A percentile compares a stretch with the other conserved stretches of the same genome.
phyloP scores from a whole-genome alignment of 2,329 filamentous ascomycete genomes.

The Emmonsia crescens region DNA sequence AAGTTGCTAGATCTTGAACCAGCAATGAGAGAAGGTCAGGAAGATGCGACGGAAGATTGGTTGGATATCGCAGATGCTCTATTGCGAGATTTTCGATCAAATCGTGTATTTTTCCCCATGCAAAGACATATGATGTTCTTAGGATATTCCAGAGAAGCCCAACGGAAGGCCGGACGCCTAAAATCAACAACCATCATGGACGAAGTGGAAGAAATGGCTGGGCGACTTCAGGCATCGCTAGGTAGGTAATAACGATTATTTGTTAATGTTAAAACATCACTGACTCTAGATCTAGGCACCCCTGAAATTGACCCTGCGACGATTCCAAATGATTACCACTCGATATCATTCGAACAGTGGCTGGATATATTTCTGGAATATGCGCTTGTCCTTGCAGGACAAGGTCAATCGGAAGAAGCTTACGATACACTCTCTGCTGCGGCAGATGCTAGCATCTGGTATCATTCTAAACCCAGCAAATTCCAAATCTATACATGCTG shows the following conservation, averaged over 20 bases:
- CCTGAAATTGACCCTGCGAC: slow-evolving; percentile 8
- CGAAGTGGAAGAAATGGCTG: slow-evolving; percentile 35
- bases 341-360: slow-evolving; percentile 75
- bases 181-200: slow-evolving; percentile 30
- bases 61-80: slow-evolving; percentile 49
- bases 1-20: slow-evolving; percentile 40
- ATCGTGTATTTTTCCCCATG: slow-evolving; percentile 49
- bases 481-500: slow-evolving; percentile 68
- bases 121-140: slow-evolving; percentile 42
- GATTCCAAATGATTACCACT: slow-evolving; percentile 53
- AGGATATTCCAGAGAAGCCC: slow-evolving; percentile 36
- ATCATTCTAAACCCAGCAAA: slow-evolving; percentile 54
- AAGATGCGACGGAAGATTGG: slow-evolving; percentile 44
- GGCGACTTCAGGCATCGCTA: slow-evolving; percentile 32
- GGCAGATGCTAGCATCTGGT: slow-evolving; percentile 71
- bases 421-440: slow-evolving; percentile 73
- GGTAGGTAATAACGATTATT: slow-evolving; percentile 20
- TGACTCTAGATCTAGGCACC: slow-evolving; percentile 6
- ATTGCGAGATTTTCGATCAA: slow-evolving; percentile 49
- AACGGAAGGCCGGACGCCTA: slow-evolving; percentile 26
- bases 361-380: slow-evolving; percentile 84
- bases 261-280: neutral
- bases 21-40: slow-evolving; percentile 39
- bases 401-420: slow-evolving; percentile 56
- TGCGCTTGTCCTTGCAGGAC: slow-evolving; percentile 61